A percentile compares a stretch with the other conserved stretches of the same genome.
Evolutionary conservation across 805 yeast genomes (phyloP).

Genomic region (Wickerhamomyces queroliae): DNA sequence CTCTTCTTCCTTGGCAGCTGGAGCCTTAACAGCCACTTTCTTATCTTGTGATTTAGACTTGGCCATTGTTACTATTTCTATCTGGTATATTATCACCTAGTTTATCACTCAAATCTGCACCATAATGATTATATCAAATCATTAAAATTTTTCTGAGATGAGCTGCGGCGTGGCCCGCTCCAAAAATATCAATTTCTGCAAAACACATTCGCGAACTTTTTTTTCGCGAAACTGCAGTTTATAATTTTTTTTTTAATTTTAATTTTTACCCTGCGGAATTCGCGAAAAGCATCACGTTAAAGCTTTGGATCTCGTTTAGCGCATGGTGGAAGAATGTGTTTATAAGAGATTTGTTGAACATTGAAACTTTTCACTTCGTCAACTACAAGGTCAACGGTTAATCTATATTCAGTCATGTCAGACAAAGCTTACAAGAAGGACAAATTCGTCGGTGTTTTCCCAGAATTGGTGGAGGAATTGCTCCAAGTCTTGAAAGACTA

Average conservation of each 20-base stretch:
- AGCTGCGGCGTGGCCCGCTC: background rate
- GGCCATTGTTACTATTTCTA: background rate
- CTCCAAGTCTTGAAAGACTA: constrained; percentile 53
- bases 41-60: background rate
- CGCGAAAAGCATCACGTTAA: no score
- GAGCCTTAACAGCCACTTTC: constrained; percentile 3
- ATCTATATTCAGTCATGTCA: constrained; percentile 15
- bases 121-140: background rate
- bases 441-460: constrained; percentile 64
- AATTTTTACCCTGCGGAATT: background rate
- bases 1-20: constrained; percentile 23
- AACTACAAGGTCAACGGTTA: no score
- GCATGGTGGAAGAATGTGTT: no score
- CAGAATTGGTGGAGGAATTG: constrained; percentile 72
- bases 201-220: background rate
- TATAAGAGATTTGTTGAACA: no score
- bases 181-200: background rate
- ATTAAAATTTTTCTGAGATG: constrained; percentile 6
- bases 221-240: background rate
- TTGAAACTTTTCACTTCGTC: no score
- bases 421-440: constrained; percentile 32
- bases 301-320: no score
- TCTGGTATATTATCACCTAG: background rate
- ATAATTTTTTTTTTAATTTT: background rate
- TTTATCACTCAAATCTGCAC: no score